Percentiles rank a stretch among this genome's conserved stretches.
Evolutionary conservation across 352 stramenopile genomes (phyloP).

Genomic region (Globisporangium viniferum): DNA sequence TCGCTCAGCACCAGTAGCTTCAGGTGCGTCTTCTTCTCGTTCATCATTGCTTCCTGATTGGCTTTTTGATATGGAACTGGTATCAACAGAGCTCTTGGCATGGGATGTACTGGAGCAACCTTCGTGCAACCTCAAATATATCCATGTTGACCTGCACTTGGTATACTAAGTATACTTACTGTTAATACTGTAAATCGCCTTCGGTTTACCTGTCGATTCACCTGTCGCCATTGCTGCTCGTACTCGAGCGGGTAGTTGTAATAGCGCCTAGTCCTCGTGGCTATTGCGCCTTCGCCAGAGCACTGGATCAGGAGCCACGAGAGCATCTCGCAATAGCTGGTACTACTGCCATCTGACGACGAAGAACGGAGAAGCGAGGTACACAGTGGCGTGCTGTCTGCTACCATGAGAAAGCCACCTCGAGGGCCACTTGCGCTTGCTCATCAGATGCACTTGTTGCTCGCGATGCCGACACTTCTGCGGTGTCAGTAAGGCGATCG

Average conservation of each 20-base stretch:
- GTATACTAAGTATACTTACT: background rate
- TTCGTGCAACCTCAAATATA: constrained; percentile 1
- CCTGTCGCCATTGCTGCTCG: too few species aligned
- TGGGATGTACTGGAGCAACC: background rate
- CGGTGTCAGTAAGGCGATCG: background rate
- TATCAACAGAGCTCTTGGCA: background rate
- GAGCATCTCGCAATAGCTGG: background rate
- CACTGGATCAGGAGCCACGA: constrained; percentile 5
- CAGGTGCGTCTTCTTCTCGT: constrained; percentile 21
- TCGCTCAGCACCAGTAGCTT: constrained; percentile 81
- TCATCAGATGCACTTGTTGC: background rate
- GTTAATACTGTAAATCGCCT: background rate
- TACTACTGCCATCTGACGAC: too few species aligned
- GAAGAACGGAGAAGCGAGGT: background rate
- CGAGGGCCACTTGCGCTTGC: background rate
- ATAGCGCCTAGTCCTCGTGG: too few species aligned
- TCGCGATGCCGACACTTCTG: background rate
- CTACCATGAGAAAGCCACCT: background rate
- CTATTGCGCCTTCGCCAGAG: background rate
- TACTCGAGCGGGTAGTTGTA: too few species aligned
- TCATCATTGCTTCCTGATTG: background rate
- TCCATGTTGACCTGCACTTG: background rate
- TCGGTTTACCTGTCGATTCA: background rate
- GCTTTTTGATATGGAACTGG: background rate
- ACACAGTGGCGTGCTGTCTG: background rate